Base-by-base conservation (phyloP, 2,329 filamentous ascomycete species). In the Cucurbitaria berberidis region DNA sequence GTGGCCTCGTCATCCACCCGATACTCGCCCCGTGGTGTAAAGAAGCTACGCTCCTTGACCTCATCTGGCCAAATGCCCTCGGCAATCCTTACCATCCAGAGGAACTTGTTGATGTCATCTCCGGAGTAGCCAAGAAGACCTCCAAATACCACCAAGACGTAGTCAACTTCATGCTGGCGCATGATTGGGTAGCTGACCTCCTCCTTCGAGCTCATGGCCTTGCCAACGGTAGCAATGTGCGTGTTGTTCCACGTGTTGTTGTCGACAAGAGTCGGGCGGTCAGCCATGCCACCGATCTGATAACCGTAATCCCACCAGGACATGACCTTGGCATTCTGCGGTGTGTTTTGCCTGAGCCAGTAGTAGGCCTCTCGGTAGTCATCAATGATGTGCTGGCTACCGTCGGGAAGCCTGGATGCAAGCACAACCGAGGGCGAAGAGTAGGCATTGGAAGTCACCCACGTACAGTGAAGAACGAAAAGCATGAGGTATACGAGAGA, bases 161-260 rank as follows among this genome's bases (percentile, higher is more conserved):
- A 99, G 78, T 99, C 93, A 3, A 99, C 95, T 78, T 99, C 95
- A 72, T 99, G 95, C 77, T 98, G 91, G 63, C 93, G 89, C 86
- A 99, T 93, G 74, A 99, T 99, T 2, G 92, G 91, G 77, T 99
- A 99, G 80, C 92, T 96, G 77, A 98, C 93, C 77, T 99, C 96
- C 77, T 99, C 95, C 40, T 90, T 84, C 7, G 93, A 97, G 79
- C 90, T 95, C 95, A 99, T 98, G 36, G 95, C 95, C 81, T 99
- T 99, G 71, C 95, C 95, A 53, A 99, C 95, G 13, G 95, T 99
- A 47, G 95, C 95, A 78, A 99, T 99, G 76, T 99, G 95, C 7
- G 95, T 99, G 81, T 99, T 99, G 83, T 99, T 99, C 95, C 95
- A 99, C 2, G 95, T 99, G 81, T 99, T 99, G 83, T 99, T 99